Base-by-base conservation (phyloP, 75 land plant genomes). In the Azolla pinnata region DNA sequence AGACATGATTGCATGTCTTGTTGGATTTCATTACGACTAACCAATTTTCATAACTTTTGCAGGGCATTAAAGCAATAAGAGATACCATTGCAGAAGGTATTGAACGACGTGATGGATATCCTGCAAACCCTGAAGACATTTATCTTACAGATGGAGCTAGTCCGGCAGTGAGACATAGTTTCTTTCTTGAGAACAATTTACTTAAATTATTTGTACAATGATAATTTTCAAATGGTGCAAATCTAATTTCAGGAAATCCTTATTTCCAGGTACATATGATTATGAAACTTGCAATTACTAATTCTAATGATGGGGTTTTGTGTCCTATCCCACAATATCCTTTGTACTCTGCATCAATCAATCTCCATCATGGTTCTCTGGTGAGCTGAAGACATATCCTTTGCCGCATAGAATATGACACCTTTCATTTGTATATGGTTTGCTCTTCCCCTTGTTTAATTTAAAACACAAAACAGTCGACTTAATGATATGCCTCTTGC, bases 251-350 rank as follows among this genome's bases (percentile, higher is more conserved):
- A 46, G 17, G n/a, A 52, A 23, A 42, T 54, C 44, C 19, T 68
- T 29, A 1, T 34, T 61, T 1, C 1, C 71, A 95, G 99, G 99
- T 95, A 20, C 99, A 95, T 69, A 86, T 89, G 91, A 89, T 95
- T 87, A 83, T 95, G 99, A 90, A 89, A 61, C 52, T 95, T 47
- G 59, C 88, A 56, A 72, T 90, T 59, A 72, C 83, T 48, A 85
- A 95, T 17, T 80, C 86, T 56, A 70, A 81, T 34, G 99, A 95
- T 83, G 99, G 97, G 24, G 86, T 95, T 59, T 68, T 95, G 65
- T 89, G 96, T 54, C 99, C 99, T 35, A 95, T 95, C 56, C 99
- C 99, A 59, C 99, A 95, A 63, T 95, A 95, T 60, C 99, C 99
- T 18, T 64, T 95, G 20, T 95, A 95, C 75, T 95, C 99, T 48